Conservation (phyloP, 257 asterid species). For the Scutellaria minor region DNA sequence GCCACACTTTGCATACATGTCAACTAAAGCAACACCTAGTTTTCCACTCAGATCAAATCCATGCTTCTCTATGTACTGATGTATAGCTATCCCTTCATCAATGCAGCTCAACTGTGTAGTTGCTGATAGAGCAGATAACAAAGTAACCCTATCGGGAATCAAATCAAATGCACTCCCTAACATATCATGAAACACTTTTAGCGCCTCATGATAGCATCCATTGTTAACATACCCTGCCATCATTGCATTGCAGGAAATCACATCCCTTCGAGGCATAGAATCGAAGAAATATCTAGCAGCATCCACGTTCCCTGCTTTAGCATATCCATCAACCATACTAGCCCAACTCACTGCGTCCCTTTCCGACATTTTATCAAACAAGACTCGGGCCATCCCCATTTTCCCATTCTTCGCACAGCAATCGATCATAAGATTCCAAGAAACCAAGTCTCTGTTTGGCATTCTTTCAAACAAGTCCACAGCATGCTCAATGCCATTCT, state of each 20-base stretch:
- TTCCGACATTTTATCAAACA: slow-evolving; percentile 66
- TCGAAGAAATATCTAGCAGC: slow-evolving; percentile 70
- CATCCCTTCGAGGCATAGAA: slow-evolving; percentile 77
- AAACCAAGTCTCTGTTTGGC: slow-evolving; percentile 74
- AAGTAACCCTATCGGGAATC: slow-evolving; percentile 66
- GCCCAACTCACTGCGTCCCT: slow-evolving; percentile 84
- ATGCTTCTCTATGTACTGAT: slow-evolving; percentile 48
- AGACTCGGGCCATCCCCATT: slow-evolving; percentile 50
- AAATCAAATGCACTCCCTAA: slow-evolving; percentile 37
- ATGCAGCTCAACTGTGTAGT: slow-evolving; percentile 64
- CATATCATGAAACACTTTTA: slow-evolving; percentile 71
- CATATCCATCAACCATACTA: slow-evolving; percentile 76
- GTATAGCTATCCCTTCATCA: slow-evolving; percentile 63
- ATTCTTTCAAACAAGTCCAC: slow-evolving; percentile 61
- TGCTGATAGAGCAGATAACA: slow-evolving; percentile 78
- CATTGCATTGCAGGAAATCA: slow-evolving; percentile 84
- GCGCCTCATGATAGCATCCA: slow-evolving; percentile 59
- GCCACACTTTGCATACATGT: slow-evolving; percentile 93
- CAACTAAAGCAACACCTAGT: slow-evolving; percentile 73
- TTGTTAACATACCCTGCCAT: slow-evolving; percentile 81
- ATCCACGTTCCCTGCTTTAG: slow-evolving; percentile 58
- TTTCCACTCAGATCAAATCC: slow-evolving; percentile 55
- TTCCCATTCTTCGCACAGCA: slow-evolving; percentile 68
- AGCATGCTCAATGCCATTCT: slow-evolving; percentile 55
- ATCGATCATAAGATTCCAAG: slow-evolving; percentile 86